Conservation (phyloP, 345 rosid genomes). For the Ricinus communis region DNA sequence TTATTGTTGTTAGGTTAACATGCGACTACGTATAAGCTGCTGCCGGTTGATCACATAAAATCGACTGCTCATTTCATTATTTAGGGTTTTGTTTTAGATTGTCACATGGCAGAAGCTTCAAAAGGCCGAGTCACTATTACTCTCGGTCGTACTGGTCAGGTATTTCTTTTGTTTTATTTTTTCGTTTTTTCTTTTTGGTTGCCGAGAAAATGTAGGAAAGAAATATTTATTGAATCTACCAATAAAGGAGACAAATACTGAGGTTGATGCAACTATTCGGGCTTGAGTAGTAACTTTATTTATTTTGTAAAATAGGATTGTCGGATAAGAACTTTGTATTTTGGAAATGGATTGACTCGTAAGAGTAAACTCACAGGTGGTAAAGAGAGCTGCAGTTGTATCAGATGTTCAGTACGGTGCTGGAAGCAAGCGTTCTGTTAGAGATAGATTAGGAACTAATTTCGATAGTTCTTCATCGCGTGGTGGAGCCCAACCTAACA, state of each 20-base stretch:
- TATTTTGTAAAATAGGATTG: background rate
- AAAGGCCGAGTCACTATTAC: slow-evolving; percentile 75
- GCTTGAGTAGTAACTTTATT: no score
- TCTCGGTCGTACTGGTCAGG: slow-evolving; percentile 86
- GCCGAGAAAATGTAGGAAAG: slow-evolving; percentile 11
- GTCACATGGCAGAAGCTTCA: slow-evolving; percentile 67
- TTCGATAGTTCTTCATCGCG: slow-evolving; percentile 37
- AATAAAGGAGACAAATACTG: no score
- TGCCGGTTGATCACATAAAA: background rate
- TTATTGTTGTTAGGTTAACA: background rate
- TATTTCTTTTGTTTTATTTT: slow-evolving; percentile 20
- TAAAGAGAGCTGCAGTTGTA: slow-evolving; percentile 57
- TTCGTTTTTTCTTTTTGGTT: slow-evolving; percentile 12
- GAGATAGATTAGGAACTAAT: slow-evolving; percentile 75
- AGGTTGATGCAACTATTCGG: no score
- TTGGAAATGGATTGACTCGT: background rate
- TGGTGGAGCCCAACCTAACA: slow-evolving; percentile 38
- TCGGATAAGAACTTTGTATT: background rate
- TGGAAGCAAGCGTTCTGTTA: slow-evolving; percentile 76
- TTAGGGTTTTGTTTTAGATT: slow-evolving; percentile 40
- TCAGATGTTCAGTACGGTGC: slow-evolving; percentile 35
- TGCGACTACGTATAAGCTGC: background rate
- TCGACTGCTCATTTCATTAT: background rate
- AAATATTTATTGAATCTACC: background rate
- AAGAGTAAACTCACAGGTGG: slow-evolving; percentile 54